A percentile compares a stretch with the other conserved stretches of the same genome.
These are phyloP conservation scores for Claviceps digitariae DNA, from an alignment of 2,329 filamentous ascomycete genomes.

Conservation along the genomic window DNA sequence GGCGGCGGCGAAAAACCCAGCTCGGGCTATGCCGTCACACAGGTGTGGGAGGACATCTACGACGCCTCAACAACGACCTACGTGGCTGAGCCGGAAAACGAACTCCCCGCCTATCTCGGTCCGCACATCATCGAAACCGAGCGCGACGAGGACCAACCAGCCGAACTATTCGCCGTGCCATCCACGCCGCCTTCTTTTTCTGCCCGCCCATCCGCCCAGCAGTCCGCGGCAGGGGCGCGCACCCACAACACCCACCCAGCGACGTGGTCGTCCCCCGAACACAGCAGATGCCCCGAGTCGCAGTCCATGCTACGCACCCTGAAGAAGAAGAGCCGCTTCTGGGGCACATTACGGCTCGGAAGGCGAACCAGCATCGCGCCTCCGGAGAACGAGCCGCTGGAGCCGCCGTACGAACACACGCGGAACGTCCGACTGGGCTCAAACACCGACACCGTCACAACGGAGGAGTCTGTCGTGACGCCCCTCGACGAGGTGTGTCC, in stretches of 20 bases:
- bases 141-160: constrained; percentile 1
- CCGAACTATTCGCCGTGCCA: background rate
- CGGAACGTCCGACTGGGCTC: background rate
- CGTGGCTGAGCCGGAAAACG: background rate
- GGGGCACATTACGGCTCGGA: background rate
- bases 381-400: background rate
- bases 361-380: background rate
- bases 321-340: constrained; percentile 3
- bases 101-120: constrained; percentile 2
- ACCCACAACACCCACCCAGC: background rate
- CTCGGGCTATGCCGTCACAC: background rate
- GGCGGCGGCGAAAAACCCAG: background rate
- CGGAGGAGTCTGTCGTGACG: background rate
- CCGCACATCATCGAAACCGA: constrained; percentile 3
- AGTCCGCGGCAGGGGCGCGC: background rate
- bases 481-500: background rate
- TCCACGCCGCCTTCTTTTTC: background rate
- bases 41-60: background rate
- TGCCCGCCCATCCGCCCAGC: background rate
- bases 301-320: background rate
- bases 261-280: background rate
- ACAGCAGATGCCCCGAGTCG: background rate
- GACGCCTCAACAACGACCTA: background rate
- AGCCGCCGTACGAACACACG: background rate
- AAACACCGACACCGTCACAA: background rate